A percentile compares a stretch with the other conserved stretches of the same genome.
phyloP scores from a whole-genome alignment of 805 yeast genomes.

The Candida vaughaniae region DNA sequence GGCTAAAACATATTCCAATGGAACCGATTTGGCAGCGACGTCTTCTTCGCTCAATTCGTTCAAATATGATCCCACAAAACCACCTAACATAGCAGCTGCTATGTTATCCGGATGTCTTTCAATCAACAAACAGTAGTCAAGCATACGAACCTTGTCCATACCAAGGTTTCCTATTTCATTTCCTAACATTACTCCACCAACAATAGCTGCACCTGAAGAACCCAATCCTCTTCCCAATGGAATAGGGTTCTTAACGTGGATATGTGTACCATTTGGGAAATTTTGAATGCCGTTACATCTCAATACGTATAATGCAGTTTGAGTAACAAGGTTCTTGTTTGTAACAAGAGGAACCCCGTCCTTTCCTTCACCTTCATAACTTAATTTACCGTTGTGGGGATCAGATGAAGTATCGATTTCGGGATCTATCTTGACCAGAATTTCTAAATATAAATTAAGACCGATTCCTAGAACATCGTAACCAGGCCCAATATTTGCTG shows the following conservation, averaged over 20 bases:
- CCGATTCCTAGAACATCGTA: constrained; percentile 96
- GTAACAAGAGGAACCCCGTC: constrained; percentile 74
- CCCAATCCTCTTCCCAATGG: constrained; percentile 97
- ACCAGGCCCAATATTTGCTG: constrained; percentile 98
- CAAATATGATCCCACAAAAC: constrained; percentile 93
- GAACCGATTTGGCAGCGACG: constrained; percentile 64
- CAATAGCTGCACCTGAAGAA: constrained; percentile 97
- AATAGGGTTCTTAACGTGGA: constrained; percentile 84
- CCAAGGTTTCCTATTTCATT: constrained; percentile 76
- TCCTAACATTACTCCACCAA: constrained; percentile 91
- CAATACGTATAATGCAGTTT: constrained; percentile 88
- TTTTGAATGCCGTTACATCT: constrained; percentile 73
- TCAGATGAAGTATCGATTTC: constrained; percentile 47
- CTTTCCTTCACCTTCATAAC: constrained; percentile 82
- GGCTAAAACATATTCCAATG: constrained; percentile 81
- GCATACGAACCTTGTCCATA: constrained; percentile 74
- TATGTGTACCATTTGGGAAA: constrained; percentile 81
- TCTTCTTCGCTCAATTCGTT: constrained; percentile 76
- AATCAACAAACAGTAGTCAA: constrained; percentile 94
- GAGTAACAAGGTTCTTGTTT: constrained; percentile 81
- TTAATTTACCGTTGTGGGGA: constrained; percentile 65
- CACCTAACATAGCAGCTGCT: constrained; percentile 99
- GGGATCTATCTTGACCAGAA: constrained; percentile 66
- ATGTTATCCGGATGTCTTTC: constrained; percentile 98
- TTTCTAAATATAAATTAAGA: constrained; percentile 66